These are phyloP conservation scores for Xylaria longipes DNA, from an alignment of 495 filamentous ascomycete genomes.

Conservation along the genomic window DNA sequence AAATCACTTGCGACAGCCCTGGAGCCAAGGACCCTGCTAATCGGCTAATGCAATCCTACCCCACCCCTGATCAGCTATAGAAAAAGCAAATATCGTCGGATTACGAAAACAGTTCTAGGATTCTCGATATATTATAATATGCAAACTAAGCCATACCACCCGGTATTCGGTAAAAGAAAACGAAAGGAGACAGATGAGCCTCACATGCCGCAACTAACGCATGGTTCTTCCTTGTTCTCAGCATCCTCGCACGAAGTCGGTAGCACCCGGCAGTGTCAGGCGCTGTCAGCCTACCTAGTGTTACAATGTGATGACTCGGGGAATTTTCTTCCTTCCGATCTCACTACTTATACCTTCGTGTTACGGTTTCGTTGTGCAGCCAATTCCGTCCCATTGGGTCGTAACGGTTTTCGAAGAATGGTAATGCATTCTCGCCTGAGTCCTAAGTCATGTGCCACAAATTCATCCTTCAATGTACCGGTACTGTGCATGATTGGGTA, in stretches of 20 bases:
- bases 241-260: constrained; percentile 25
- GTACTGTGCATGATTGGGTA: constrained; percentile 18
- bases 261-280: constrained; percentile 20
- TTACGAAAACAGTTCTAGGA: constrained; percentile 23
- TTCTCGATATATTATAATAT: constrained; percentile 8
- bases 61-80: constrained; percentile 24
- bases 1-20: constrained; percentile 19
- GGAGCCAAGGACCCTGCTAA: constrained; percentile 21
- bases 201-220: constrained; percentile 25
- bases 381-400: constrained; percentile 28
- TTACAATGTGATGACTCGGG: constrained; percentile 25
- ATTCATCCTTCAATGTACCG: not conserved
- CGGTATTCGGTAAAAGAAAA: constrained; percentile 19
- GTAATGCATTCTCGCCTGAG: constrained; percentile 25
- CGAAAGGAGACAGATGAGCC: constrained; percentile 1
- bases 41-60: constrained; percentile 28
- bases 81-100: constrained; percentile 23
- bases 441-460: constrained; percentile 14
- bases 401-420: constrained; percentile 29
- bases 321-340: constrained; percentile 26
- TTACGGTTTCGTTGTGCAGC: constrained; percentile 19
- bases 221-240: constrained; percentile 28
- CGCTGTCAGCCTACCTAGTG: constrained; percentile 22
- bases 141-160: constrained; percentile 14
- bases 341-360: constrained; percentile 19